Evolutionary conservation across 495 filamentous ascomycete genomes (phyloP), one percentile per base, ranked within the genome.

Genomic region (Xylaria telfairii): DNA sequence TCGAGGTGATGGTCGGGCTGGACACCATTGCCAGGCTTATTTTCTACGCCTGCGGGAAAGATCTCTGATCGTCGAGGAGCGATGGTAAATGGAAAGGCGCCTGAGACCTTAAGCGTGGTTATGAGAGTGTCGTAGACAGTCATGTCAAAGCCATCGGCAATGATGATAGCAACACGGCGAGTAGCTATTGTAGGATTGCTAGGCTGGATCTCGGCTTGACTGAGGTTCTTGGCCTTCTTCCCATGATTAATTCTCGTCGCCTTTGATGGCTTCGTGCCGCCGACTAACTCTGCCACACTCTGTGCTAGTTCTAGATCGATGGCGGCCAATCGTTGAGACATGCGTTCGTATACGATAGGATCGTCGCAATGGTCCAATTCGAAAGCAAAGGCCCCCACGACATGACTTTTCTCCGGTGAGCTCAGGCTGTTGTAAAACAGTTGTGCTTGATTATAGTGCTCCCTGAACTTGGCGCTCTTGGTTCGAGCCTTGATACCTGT

Each of bases 341-440:
- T 89, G 73, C 91, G 87, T 65, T 88, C 84, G 76, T 95, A 96
- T 26, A 97, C 93, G 30, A 92, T 74, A 0, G 91, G 90, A 59
- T 97, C 93, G 56, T 96, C 93, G 79, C 94, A 97, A 80, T 97
- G 94, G 74, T 94, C 92, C 8, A 97, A 87, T 80, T 97, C 94
- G 77, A 97, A 97, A 5, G 85, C 82, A 53, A 97, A 86, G 0
- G 94, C 93, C 54, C 85, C 86, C 30, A 85, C 81, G 4, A 96
- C 75, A 79, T 97, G 93, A 15, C 78, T 71, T 77, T 94, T 91
- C 79, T 97, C 95, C 46, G 87, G 81, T 1, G 83, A 74, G 1
- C 89, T 90, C 51, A 96, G 80, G 24, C 91, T 95, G 83, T 97
- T 97, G 82, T 89, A 97, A 85, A 97, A 87, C 19, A 87, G 81